Evolutionary conservation across 345 rosid genomes (phyloP).

Genomic region (Lepidium africanum): DNA sequence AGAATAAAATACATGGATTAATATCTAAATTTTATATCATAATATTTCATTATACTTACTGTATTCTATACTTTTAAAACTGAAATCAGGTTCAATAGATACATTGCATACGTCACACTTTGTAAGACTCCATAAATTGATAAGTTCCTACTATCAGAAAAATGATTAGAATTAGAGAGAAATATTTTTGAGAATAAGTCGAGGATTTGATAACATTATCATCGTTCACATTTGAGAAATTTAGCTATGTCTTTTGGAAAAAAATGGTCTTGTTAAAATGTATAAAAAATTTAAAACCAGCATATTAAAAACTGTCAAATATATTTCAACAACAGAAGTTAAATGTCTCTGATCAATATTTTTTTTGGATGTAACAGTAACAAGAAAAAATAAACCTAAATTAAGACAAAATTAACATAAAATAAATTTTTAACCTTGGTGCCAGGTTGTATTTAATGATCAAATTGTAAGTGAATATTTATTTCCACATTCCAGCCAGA

Average conservation of each 20-base stretch:
- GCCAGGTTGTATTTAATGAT: not conserved
- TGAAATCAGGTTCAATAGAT: too few species aligned
- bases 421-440: not conserved
- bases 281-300: not conserved
- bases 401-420: not conserved
- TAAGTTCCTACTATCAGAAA: too few species aligned
- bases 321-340: constrained; percentile 2
- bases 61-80: too few species aligned
- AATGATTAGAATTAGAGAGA: too few species aligned
- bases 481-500: not conserved
- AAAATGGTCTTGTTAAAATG: not conserved
- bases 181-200: constrained; percentile 70
- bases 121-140: too few species aligned
- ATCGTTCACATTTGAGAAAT: constrained; percentile 50
- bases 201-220: constrained; percentile 52
- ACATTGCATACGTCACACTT: too few species aligned
- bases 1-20: too few species aligned
- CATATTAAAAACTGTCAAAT: constrained; percentile 15
- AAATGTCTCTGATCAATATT: not conserved
- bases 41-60: too few species aligned
- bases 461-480: not conserved
- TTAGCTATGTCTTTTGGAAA: not conserved
- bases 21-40: too few species aligned
- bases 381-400: constrained; percentile 20
- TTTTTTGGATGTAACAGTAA: constrained; percentile 12